Base-by-base conservation (phyloP, 2,329 filamentous ascomycete genomes). In the Aphanoascus verrucosus region DNA sequence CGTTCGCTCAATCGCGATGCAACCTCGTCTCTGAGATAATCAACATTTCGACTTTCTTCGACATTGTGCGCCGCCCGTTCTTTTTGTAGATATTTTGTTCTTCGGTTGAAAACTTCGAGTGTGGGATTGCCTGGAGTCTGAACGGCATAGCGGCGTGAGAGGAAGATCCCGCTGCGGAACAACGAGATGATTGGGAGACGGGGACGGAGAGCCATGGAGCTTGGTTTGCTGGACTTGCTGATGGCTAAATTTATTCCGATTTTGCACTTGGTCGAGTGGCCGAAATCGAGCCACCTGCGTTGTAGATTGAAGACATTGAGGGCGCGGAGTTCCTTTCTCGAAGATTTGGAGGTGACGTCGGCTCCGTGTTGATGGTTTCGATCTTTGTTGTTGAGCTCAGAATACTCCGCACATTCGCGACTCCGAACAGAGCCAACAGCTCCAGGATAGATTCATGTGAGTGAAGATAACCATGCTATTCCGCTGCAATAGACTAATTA, bases 21-120 rank as follows among this genome's bases (percentile, higher is more conserved):
- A 3, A 96, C 85, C 68, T 97, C 91, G 65, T 97, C 89, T 67
- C 90, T 89, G 53, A 98, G 74, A 65, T 97, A 97, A 72, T 97
- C 93, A 20, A 88, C 85, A 63, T 86, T 80, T 14, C 91, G 80
- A 65, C 89, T 89, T 58, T 78, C 71, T 59, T 87, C 80, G 8
- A 79, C 73, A 65, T 91, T 76, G 44, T 75, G 67, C 0, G 87
- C 90, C 0, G 89, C 86, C 57, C 91, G 81, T 69, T 97, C 89
- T 68, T 88, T 94, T 67, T 98, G 93, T 47, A 93, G 73, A 76
- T 86, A 90, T 76, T 98, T 98, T 19, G 84, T 81, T 61, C 80
- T 80, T 57, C 83, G 81, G 71, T 94, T 94, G 80, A 98, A 98
- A 68, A 98, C 86, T 61, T 96, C 85, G 61, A 94, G 82, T 37